Base-by-base conservation (phyloP, 495 filamentous ascomycete genomes). In the Hapsidospora chrysogenum region DNA sequence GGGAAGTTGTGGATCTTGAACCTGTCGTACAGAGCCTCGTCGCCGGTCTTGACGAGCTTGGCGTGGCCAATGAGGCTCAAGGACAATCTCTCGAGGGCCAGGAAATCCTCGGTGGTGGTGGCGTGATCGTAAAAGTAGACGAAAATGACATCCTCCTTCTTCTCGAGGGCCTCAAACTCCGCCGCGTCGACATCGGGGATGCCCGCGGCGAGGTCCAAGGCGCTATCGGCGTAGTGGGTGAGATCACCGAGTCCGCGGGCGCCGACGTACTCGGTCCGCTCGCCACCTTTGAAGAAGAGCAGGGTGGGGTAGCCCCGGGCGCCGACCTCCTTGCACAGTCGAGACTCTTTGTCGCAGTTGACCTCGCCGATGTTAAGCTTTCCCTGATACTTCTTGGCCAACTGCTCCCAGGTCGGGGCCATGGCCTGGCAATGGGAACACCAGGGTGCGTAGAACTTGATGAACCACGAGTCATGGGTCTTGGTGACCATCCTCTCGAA, bases 381-480 rank as follows among this genome's bases (percentile, higher is more conserved):
- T 17, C 77, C 75, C 54, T 85, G 72, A 76, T 93, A 83, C 50
- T 89, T 81, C 47, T 82, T 83, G 8, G 77, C 81, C 57, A 97
- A 77, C 48, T 86, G 77, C 37, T 71, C 61, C 89, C 89, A 97
- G 46, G 74, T 82, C 8, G 92, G 82, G 15, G 79, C 81, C 64
- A 97, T 70, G 13, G 80, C 81, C 51, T 94, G 79, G 53, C 89
- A 97, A 54, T 97, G 89, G 38, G 72, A 71, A 52, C 89, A 97
- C 89, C 89, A 96, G 1, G 89, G 89, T 17, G 82, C 86, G 53
- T 94, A 96, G 53, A 97, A 96, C 51, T 97, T 96, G 57, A 97
- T 75, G 47, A 97, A 94, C 89, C 89, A 97, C 11, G 85, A 78
- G 30, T 96, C 85, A 29, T 79, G 74, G 0, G 85, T 82, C 48